Conservation (phyloP, 139 green algal species). For the Pedinophyceae sp. region DNA sequence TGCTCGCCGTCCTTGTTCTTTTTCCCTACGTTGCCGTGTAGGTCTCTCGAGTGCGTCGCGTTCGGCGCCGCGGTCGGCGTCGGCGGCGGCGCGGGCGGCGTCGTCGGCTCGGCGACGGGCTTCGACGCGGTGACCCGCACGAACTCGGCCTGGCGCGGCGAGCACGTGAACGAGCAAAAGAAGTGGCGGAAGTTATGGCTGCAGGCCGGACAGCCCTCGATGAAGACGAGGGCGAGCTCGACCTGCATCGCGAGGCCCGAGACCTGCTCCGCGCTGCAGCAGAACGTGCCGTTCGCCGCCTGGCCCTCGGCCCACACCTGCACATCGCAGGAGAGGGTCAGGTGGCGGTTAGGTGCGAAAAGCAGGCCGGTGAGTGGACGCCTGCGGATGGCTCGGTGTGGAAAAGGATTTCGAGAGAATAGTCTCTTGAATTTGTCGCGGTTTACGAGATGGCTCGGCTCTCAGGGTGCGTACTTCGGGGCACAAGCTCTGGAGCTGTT, state of each 20-base stretch:
- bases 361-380: no score
- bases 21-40: constrained; percentile 20
- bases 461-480: no score
- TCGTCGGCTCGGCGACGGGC: constrained; percentile 15
- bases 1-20: constrained; percentile 10
- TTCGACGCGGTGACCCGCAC: constrained; percentile 53
- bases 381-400: no score
- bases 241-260: constrained; percentile 42
- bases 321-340: no score
- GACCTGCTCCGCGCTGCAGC: constrained; percentile 65
- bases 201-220: constrained; percentile 75
- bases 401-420: no score
- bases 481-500: no score
- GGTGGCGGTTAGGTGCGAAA: no score
- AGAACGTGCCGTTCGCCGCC: no score
- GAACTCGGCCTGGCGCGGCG: constrained; percentile 59
- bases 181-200: constrained; percentile 80
- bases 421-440: no score
- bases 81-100: no score
- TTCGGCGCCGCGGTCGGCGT: constrained; percentile 5
- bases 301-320: no score
- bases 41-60: constrained; percentile 7
- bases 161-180: constrained; percentile 48
- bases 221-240: constrained; percentile 44
- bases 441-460: no score